Evolutionary conservation across 2,329 filamentous ascomycete species (phyloP), one percentile per base, ranked within the genome.

Genomic region (Lachnellula hyalina): DNA sequence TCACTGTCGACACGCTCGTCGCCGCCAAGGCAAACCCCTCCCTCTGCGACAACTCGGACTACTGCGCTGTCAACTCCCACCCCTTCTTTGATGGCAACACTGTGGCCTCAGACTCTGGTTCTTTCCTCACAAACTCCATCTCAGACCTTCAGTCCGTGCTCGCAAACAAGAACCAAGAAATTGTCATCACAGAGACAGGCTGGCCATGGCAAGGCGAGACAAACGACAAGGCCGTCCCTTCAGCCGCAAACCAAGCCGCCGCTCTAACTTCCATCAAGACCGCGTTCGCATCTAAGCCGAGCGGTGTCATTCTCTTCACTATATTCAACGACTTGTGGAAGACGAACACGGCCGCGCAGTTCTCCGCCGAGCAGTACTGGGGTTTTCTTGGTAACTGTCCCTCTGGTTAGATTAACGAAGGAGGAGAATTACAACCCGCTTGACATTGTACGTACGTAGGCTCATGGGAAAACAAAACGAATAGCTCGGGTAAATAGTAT

Each of bases 281-380:
- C 38, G 74, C 76, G 2, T 90, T 90, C 67, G 65, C 73, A 14
- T 67, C 71, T 48, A 78, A 73, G 49, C 70, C 74, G 0, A 68
- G 69, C 3, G 71, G 83, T 52, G 65, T 93, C 44, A 80, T 92
- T 61, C 74, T 95, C 21, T 93, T 94, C 73, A 87, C 86, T 28
- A 85, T 88, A 3, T 93, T 86, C 74, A 87, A 96, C 70, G 87
- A 90, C 58, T 65, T 77, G 49, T 96, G 90, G 90, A 96, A 95
- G 77, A 69, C 74, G 41, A 80, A 87, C 61, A 78, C 74, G 51
- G 69, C 75, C 2, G 75, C 71, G 21, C 86, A 86, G 1, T 89
- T 86, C 70, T 79, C 82, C 55, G 82, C 87, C 2, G 90, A 96
- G 74, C 80, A 84, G 69, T 90, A 78, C 72, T 94, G 89, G 87